Conservation (phyloP, 768 basidiomycete species). For the Mycena metata region DNA sequence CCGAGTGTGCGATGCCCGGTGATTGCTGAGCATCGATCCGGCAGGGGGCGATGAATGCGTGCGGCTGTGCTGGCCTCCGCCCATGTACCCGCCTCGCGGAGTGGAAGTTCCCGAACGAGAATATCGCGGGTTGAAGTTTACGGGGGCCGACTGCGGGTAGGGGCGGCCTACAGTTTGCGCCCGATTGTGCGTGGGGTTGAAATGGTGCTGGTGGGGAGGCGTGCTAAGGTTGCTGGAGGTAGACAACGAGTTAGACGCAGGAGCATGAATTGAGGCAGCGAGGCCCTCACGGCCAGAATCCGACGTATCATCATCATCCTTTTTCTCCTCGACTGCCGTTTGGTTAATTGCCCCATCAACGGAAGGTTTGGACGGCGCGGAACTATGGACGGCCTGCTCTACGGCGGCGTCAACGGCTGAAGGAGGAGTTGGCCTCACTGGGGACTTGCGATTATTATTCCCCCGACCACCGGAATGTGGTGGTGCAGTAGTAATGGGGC, state of each 20-base stretch:
- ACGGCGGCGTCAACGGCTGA: too few relatives aligned
- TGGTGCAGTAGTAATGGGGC: constrained; percentile 27
- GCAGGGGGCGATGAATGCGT: constrained; percentile 77
- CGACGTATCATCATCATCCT: constrained; percentile 43
- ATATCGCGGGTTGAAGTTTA: constrained; percentile 48
- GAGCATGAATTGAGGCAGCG: constrained; percentile 71
- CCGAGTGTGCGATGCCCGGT: constrained; percentile 62
- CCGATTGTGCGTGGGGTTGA: constrained; percentile 61
- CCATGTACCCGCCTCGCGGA: constrained; percentile 54
- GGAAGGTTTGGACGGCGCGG: constrained; percentile 7
- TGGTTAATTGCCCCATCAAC: constrained; percentile 1
- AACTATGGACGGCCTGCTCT: too few relatives aligned
- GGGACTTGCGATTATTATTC: constrained; percentile 17
- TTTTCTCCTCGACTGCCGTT: constrained; percentile 17
- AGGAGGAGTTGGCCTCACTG: not conserved
- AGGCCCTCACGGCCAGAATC: constrained; percentile 50
- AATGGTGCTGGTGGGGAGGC: constrained; percentile 45
- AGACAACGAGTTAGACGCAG: constrained; percentile 56
- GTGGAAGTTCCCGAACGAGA: constrained; percentile 62
- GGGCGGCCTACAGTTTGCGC: constrained; percentile 69
- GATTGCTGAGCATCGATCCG: constrained; percentile 46
- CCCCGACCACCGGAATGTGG: constrained; percentile 40
- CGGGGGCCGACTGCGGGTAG: constrained; percentile 46
- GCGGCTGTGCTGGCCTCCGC: constrained; percentile 62
- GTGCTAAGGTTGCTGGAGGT: constrained; percentile 55